Evolutionary conservation across 371 early-diverging fungal species (phyloP), one percentile per base, ranked within the genome.

Genomic region (Lichtheimia ramosa): DNA sequence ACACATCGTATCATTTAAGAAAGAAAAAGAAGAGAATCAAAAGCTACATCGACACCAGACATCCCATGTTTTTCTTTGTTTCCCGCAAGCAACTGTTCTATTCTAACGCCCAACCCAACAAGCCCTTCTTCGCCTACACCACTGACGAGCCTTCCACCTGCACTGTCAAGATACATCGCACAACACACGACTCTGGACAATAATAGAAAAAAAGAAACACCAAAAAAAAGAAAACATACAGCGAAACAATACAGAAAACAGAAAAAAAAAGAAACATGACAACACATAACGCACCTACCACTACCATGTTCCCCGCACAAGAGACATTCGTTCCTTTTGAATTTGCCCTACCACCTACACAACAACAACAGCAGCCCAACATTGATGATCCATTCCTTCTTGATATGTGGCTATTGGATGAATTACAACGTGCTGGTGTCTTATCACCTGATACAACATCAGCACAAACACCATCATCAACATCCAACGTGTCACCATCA

Each of bases 91-190:
- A 61, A 24, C 49, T 60, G 43, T 63, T 41, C 48, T 27, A 59
- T 43, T 28, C 57, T 49, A 59, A 63, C 42, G 14, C 54, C 28
- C 51, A 51, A 18, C 56, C 63, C 16, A 40, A 42, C 41, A 55
- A 43, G 40, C 66, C 70, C 42, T 70, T 70, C 64, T 70, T 70
- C 58, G 54, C 70, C 41, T 70, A 70, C 48, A 59, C 60, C 21
- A 70, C 70, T 61, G 70, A 70, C 64, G 66, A 65, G 51, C 70
- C 70, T 48, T 70, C 70, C 1, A 70, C 70, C 66, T 66, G 66
- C 64, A 66, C 63, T 59, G 49, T 63, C 34, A 70, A 70, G 59
- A 70, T 57, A 66, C 51, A 54, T 48, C 34, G 34, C 34, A 34
- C 34, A 2, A 34, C 34, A 34, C 34, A 34, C 14, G 46, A 18